These are phyloP conservation scores for Trichoderma aggressivum DNA, from an alignment of 2,329 filamentous ascomycete genomes.

Conservation along the genomic window DNA sequence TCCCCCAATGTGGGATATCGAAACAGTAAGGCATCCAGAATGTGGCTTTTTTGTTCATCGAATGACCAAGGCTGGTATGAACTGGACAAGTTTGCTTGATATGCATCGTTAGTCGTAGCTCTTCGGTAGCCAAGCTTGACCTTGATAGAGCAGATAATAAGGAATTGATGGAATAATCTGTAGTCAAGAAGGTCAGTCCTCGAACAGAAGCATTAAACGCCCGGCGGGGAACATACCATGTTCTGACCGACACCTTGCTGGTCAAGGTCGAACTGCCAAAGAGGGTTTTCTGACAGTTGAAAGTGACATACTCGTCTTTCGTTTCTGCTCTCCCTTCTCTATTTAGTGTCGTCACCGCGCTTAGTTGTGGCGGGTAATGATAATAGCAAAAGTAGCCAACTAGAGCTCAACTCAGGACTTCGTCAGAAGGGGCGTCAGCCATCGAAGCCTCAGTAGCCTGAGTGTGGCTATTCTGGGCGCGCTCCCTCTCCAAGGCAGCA, in stretches of 20 bases:
- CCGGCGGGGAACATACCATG: not conserved
- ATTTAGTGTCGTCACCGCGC: not conserved
- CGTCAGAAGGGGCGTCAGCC: slow-evolving; percentile 14
- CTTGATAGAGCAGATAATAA: not conserved
- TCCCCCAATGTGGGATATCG: not conserved
- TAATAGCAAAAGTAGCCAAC: not conserved
- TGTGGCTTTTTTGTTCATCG: not conserved
- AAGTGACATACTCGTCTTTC: not conserved
- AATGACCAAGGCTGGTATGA: not conserved
- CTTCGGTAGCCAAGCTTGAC: not conserved
- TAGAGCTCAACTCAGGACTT: not conserved
- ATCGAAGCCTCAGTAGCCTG: slow-evolving; percentile 17
- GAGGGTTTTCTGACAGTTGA: not conserved
- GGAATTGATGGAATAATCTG: not conserved
- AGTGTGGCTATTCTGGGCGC: slow-evolving; percentile 10
- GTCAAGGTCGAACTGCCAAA: not conserved
- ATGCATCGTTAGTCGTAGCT: not conserved
- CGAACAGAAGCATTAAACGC: not conserved
- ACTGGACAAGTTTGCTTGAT: not conserved
- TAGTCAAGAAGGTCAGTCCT: not conserved
- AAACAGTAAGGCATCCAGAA: not conserved
- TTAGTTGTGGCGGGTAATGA: not conserved
- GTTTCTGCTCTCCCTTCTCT: not conserved
- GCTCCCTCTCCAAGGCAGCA: slow-evolving; percentile 26
- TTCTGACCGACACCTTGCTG: not conserved